Base-by-base conservation (phyloP, 805 yeast genomes). In the Schwanniomyces sp. region DNA sequence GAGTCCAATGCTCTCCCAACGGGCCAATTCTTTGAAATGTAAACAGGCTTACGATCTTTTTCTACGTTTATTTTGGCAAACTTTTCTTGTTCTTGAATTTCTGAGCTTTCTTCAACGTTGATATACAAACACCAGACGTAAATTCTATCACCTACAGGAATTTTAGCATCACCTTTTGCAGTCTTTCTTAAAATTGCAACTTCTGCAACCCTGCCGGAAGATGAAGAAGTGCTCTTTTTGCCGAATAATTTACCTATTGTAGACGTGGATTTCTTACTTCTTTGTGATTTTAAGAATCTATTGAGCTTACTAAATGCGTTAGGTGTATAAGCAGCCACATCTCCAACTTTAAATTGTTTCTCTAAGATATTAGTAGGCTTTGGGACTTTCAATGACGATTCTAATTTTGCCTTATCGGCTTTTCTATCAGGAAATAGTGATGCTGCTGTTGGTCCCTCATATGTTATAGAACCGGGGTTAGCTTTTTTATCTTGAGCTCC, bases 1-100 rank as follows among this genome's bases (percentile, higher is more conserved):
- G 73, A 70, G 58, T 83, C 88, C 29, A 84, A 59, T 14, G 81
- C 75, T 46, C 82, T 63, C 1, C 88, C 88, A 28, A 81, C 75
- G 0, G 83, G 79, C 86, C 86, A 82, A 26, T 72, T 64, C 47
- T 74, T 78, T 14, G 80, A 79, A 11, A 82, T 74, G 59, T 58
- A 84, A 16, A 81, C 56, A 0, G 76, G 69, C 16, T 56, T 59
- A 34, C 64, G 49, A 44, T 61, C 66, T 27, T 56, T 57, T 8
- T 59, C 65, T 6, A 57, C 53, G 46, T 67, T 59, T 14, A 69
- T 58, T 3, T 54, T 51, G 27, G 48, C 50, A 14, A 66, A 50
- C 11, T 44, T 44, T 9, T 62, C 66, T 6, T 57, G 62, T 34
- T 67, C 71, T n/a, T 52, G 44, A 25, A 27, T 24, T 5, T 41